Evolutionary conservation across 23 red algal genomes (phyloP).

Genomic region (Gracilaria gracilis): DNA sequence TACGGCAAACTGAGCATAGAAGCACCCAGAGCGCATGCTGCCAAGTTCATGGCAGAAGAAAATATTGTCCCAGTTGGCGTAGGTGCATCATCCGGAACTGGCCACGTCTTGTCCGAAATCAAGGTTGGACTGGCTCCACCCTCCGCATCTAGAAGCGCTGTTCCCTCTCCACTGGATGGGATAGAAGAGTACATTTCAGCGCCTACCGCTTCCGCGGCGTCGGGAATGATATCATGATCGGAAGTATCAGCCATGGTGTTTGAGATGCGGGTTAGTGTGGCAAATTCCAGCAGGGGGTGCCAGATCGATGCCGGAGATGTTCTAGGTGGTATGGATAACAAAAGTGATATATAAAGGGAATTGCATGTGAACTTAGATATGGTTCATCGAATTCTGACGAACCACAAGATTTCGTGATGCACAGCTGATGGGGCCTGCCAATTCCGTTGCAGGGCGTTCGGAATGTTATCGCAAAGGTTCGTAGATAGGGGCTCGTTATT

Average conservation of each 20-base stretch:
- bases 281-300: background rate
- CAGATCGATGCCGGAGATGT: background rate
- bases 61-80: conserved; percentile 51
- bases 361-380: background rate
- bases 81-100: conserved; percentile 33
- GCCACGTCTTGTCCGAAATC: conserved; percentile 33
- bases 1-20: conserved; percentile 83
- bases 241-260: conserved; percentile 5
- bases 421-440: conserved; percentile 1
- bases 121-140: conserved; percentile 3
- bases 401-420: conserved; percentile 3
- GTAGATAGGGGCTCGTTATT: background rate
- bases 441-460: conserved; percentile 8
- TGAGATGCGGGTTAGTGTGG: background rate
- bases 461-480: background rate
- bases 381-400: conserved; percentile 14
- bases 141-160: conserved; percentile 28
- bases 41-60: conserved; percentile 80
- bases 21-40: conserved; percentile 81
- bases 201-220: conserved; percentile 1
- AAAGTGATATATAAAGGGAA: conserved; percentile 15
- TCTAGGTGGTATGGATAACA: conserved; percentile 8
- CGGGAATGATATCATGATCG: background rate
- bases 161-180: conserved; percentile 11
- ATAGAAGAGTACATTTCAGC: conserved; percentile 35